These are phyloP conservation scores for Fraxinus greggii DNA, from an alignment of 305 asterid species.

Conservation along the genomic window DNA sequence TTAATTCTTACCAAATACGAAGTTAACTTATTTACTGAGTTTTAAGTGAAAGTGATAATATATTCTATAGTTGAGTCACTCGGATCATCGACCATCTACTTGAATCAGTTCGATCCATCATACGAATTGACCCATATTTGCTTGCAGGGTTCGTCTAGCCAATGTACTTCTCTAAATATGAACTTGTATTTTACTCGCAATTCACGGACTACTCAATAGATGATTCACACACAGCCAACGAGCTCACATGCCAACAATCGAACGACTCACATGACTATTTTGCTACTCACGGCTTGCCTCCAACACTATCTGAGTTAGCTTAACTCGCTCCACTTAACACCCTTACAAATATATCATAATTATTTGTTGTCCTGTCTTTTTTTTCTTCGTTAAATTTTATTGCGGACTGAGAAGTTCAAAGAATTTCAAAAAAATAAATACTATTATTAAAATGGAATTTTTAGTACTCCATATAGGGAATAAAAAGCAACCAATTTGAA, in stretches of 20 bases:
- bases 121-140: neutral
- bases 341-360: neutral
- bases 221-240: too few species aligned
- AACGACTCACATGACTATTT: too few species aligned
- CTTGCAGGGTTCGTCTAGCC: neutral
- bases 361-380: too few species aligned
- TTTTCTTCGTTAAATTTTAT: neutral
- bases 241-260: too few species aligned
- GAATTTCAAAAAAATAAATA: neutral
- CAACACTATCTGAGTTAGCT: neutral
- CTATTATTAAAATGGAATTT: neutral
- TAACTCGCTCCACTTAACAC: neutral
- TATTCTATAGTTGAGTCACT: too few species aligned
- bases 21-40: too few species aligned
- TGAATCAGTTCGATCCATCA: neutral
- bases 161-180: neutral
- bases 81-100: neutral
- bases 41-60: neutral
- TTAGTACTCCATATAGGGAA: neutral
- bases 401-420: neutral
- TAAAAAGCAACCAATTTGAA: neutral
- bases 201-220: neutral
- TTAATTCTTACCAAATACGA: too few species aligned
- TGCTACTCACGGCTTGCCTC: neutral
- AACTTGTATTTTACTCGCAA: neutral